Evolutionary conservation across 2,329 filamentous ascomycete species (phyloP).

Genomic region (Trichoderma endophyticum): DNA sequence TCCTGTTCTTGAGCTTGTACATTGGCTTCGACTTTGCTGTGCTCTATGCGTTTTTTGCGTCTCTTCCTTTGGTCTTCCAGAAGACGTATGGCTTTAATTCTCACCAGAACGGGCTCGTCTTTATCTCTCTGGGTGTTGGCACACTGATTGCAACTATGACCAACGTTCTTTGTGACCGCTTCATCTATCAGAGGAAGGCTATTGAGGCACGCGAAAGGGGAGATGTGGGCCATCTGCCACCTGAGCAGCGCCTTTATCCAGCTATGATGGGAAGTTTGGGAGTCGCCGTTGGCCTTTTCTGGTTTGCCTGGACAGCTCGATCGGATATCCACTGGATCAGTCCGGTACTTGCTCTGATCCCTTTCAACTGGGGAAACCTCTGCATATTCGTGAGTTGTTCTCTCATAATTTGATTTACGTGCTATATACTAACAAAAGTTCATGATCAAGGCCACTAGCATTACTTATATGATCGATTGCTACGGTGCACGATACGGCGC

Average conservation of each 20-base stretch:
- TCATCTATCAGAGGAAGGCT: neutral
- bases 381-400: slow-evolving; percentile 14
- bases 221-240: neutral
- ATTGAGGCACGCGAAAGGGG: neutral
- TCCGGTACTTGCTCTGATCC: slow-evolving; percentile 21
- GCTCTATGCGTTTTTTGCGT: slow-evolving; percentile 53
- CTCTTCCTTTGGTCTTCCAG: slow-evolving; percentile 20
- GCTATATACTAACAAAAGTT: neutral
- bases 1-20: slow-evolving; percentile 38
- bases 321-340: slow-evolving; percentile 20
- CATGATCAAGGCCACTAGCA: neutral
- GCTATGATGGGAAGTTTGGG: slow-evolving; percentile 23
- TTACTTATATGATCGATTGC: slow-evolving; percentile 24
- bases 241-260: slow-evolving; percentile 23
- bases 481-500: slow-evolving; percentile 21
- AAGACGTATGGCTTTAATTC: slow-evolving; percentile 20
- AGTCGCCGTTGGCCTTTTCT: slow-evolving; percentile 22
- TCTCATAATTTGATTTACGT: neutral
- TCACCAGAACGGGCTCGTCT: slow-evolving; percentile 20
- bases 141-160: slow-evolving; percentile 14
- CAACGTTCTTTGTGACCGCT: slow-evolving; percentile 18
- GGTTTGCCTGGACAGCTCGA: slow-evolving; percentile 20
- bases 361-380: slow-evolving; percentile 20
- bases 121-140: slow-evolving; percentile 21
- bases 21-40: slow-evolving; percentile 53